phyloP scores from a whole-genome alignment of 441 rosid genomes.

The Corymbia calophylla region DNA sequence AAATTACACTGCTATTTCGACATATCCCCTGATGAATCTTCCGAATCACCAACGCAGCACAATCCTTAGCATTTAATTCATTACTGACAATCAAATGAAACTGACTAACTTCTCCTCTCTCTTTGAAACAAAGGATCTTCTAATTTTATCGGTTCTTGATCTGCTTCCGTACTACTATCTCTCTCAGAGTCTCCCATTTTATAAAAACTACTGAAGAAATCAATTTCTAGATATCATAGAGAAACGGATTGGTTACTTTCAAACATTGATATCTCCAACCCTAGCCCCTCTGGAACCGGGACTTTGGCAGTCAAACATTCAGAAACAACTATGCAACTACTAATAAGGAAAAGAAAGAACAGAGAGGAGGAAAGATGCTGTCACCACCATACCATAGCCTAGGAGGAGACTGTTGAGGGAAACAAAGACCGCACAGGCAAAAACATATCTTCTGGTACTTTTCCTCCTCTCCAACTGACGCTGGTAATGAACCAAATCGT shows the following conservation, averaged over 20 bases:
- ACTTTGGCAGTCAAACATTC: neutral
- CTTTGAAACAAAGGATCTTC: neutral
- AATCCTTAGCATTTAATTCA: neutral
- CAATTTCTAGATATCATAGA: neutral
- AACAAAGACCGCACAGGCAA: conserved; percentile 72
- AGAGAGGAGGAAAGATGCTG: neutral
- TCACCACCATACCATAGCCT: conserved; percentile 62
- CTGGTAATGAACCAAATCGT: conserved; percentile 10
- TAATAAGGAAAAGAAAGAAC: neutral
- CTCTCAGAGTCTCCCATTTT: neutral
- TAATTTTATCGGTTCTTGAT: neutral
- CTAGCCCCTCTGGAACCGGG: neutral
- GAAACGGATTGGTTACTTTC: neutral
- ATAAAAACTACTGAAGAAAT: neutral
- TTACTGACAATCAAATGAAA: neutral
- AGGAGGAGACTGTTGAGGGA: conserved; percentile 85
- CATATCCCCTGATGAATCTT: neutral
- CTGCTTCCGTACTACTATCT: neutral
- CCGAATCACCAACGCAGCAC: neutral
- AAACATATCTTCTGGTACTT: conserved; percentile 51
- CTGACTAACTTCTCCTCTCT: neutral
- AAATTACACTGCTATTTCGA: neutral
- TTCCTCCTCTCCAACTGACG: conserved; percentile 26
- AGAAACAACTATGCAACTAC: neutral
- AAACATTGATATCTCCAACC: neutral